Evolutionary conservation across 2,329 filamentous ascomycete species (phyloP), one percentile per base, ranked within the genome.

Genomic region (Sporothrix brasiliensis): DNA sequence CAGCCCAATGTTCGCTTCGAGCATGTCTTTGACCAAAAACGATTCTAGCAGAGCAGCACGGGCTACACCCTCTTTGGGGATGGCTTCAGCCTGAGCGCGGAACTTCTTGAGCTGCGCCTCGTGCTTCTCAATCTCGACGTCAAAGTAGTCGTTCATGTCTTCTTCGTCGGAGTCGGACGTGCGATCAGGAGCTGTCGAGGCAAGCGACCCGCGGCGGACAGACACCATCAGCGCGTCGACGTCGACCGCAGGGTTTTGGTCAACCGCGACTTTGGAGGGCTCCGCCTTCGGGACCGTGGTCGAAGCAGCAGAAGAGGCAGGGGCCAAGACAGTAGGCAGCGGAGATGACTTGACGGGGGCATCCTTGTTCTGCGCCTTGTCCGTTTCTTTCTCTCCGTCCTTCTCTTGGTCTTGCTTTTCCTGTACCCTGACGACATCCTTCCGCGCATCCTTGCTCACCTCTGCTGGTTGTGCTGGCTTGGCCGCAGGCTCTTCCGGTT

Each of bases 91-190:
- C 70, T 80, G 75, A 3, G 75, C 76, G 69, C 83, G 80, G 7
- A 87, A 76, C 66, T 82, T 83, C 71, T 81, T 80, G 41, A 88
- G 74, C 69, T 86, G 81, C 0, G 78, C 78, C 72, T 87, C 83
- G 1, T 83, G 81, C 75, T 87, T 85, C 54, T 80, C 77, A 50
- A 88, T 87, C 73, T 87, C 80, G 68, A 80, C 79, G 68, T 84
- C 81, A 68, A 88, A 87, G 71, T 85, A 85, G 67, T 86, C 85
- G 21, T 83, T 85, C 79, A 88, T 85, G 58, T 86, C 84, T 63
- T 88, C 86, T 70, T 88, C 86, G 56, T 88, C 83, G 73, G 82
- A 84, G 69, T 88, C 86, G 0, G 85, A 87, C 2, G 72, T 58
- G 19, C 70, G 70, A n/a, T 73, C 71, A 5, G 68, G 67, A 1